Conservation (phyloP, 768 basidiomycete genomes). For the Phanerodontia chrysosporium region DNA sequence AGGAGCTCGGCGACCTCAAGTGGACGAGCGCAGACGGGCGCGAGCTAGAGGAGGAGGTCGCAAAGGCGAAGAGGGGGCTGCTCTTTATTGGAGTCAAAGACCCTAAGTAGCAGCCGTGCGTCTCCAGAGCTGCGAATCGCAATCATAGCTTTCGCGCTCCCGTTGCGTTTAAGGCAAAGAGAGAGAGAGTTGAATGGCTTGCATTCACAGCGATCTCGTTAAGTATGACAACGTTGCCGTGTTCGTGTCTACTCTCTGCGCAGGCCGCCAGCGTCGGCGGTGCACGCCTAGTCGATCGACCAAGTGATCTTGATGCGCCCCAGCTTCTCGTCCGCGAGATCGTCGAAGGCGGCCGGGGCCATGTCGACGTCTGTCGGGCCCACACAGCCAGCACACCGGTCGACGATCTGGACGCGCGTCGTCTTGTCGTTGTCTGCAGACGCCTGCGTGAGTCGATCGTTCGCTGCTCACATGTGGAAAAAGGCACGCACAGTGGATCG, state of each 20-base stretch:
- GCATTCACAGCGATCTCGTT: background rate
- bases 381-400: conserved; percentile 29
- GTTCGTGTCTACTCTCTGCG: no score
- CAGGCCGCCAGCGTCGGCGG: no score
- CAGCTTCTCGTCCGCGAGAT: conserved; percentile 19
- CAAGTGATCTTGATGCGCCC: conserved; percentile 25
- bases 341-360: conserved; percentile 25
- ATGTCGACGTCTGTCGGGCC: conserved; percentile 20
- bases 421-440: conserved; percentile 20
- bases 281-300: conserved; percentile 15
- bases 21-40: conserved; percentile 80
- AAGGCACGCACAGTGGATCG: conserved; percentile 1
- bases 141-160: background rate
- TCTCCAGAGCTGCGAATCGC: background rate
- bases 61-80: conserved; percentile 76
- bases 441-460: background rate
- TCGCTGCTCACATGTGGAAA: background rate
- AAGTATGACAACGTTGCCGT: no score
- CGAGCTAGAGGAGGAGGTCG: conserved; percentile 75
- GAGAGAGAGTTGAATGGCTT: background rate
- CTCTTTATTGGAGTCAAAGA: conserved; percentile 69
- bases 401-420: conserved; percentile 25
- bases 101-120: background rate
- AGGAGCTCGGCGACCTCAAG: conserved; percentile 52
- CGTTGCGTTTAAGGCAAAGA: background rate